Conservation (phyloP, 768 basidiomycete genomes). For the Pleurotus tuoliensis region DNA sequence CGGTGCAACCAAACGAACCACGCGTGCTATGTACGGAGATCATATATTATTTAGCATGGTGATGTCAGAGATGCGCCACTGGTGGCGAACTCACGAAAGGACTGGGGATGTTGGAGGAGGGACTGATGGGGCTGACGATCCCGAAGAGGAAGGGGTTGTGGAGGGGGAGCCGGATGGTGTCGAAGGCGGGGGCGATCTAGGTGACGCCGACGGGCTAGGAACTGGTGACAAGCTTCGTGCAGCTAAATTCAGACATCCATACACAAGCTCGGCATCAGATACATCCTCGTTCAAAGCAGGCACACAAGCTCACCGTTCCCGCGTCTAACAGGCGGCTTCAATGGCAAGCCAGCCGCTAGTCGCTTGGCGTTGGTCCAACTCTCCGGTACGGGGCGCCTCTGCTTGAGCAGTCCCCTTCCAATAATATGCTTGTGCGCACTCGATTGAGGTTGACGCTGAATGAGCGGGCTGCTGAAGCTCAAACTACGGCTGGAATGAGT, state of each 20-base stretch:
- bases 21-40: neutral
- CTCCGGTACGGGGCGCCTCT: neutral
- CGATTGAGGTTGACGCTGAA: neutral
- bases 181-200: neutral
- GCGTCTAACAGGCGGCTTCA: neutral
- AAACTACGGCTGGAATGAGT: neutral
- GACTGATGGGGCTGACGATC: neutral
- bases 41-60: neutral
- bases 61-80: neutral
- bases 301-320: no score
- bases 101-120: neutral
- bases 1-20: neutral
- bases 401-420: no score
- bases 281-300: no score
- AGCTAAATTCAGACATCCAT: no score
- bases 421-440: neutral
- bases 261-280: no score
- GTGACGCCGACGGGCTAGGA: no score
- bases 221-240: no score
- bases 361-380: slow-evolving; percentile 4
- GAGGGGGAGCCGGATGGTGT: neutral
- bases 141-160: neutral
- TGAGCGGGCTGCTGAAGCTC: neutral
- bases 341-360: neutral
- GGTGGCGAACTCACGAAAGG: neutral